Base-by-base conservation (phyloP, 1,284 basidiomycete genomes). In the Neotropicomus parvogracilis region DNA sequence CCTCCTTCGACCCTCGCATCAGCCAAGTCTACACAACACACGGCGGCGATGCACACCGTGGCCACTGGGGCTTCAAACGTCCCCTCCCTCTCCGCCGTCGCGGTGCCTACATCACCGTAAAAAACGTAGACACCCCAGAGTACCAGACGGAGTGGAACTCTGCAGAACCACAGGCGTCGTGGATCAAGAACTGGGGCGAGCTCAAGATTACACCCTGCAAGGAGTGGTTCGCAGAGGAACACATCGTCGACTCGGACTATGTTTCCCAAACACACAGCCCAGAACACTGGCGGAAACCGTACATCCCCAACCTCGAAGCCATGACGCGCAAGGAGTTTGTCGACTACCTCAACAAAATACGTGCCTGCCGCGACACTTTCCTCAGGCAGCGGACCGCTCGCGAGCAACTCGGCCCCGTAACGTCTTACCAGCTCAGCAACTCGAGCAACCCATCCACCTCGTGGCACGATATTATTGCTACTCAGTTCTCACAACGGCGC, bases 31-130 rank as follows among this genome's bases (percentile, higher is more conserved):
- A 89, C 66, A 76, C 80, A 20, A 71, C 86, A 0, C 76, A 79
- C 43, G 78, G 79, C 38, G 83, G 83, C 32, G 74, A 85, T 59
- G 79, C 82, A 3, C 73, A 81, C 58, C 78, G 88, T 28, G 88
- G 88, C 45, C 78, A 89, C 66, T 91, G 80, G 76, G 88, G 88
- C 31, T 70, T 90, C 50, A 91, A 91, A 67, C 80, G 88, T 0
- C 82, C 87, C 29, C 75, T 90, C 19, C 70, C 83, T 7, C 67
- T 85, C 46, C 78, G 80, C 41, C 76, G 81, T 32, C 76, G 78
- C 41, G 75, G 80, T 53, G 78, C 79, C 7, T 77, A 74, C 58
- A 78, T 90, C 48, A 79, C 81, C 37, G 60, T 81, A 60, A 64
- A 73, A 61, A 62, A 71, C 58, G 77, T 86, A 60, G 88, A 91